Conservation (phyloP, 2,329 filamentous ascomycete species). For the Polytolypa hystricis region DNA sequence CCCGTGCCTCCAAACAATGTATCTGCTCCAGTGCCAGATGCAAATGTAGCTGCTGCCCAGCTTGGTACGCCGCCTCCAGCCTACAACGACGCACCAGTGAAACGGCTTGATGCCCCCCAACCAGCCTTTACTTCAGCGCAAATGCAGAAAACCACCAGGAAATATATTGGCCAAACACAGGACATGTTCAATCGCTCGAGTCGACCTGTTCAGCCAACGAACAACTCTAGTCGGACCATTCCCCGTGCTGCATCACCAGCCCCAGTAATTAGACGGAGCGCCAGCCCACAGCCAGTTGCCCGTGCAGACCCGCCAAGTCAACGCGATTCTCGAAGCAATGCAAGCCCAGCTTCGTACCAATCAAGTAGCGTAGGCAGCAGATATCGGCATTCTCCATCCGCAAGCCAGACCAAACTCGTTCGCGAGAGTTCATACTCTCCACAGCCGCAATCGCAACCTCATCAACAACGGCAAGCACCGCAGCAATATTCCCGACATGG, state of each 20-base stretch:
- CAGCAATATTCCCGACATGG: conserved; percentile 27
- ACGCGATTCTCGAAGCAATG: conserved; percentile 32
- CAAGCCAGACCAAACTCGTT: conserved; percentile 19
- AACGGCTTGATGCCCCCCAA: conserved; percentile 74
- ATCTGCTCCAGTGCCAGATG: conserved; percentile 18
- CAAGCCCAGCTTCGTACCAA: conserved; percentile 35
- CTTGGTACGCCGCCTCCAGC: conserved; percentile 75
- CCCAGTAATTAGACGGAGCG: conserved; percentile 27
- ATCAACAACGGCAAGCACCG: no score
- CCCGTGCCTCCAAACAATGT: conserved; percentile 48
- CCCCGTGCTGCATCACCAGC: conserved; percentile 27
- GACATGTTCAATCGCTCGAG: conserved; percentile 52
- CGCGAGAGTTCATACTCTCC: conserved; percentile 34
- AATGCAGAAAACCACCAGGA: conserved; percentile 91
- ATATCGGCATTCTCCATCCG: conserved; percentile 21
- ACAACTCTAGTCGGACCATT: conserved; percentile 22
- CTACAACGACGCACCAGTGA: conserved; percentile 63
- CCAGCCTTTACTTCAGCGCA: conserved; percentile 86
- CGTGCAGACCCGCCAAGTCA: conserved; percentile 26
- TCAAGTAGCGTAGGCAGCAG: conserved; percentile 31
- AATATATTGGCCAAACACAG: conserved; percentile 72
- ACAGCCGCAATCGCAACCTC: no score
- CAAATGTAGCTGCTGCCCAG: conserved; percentile 38
- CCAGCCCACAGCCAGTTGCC: conserved; percentile 21
- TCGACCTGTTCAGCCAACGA: conserved; percentile 21